A percentile compares a stretch with the other conserved stretches of the same genome.
Conservation (phyloP, 148 eudicot genomes). For the Vaccinium corymbosum region DNA sequence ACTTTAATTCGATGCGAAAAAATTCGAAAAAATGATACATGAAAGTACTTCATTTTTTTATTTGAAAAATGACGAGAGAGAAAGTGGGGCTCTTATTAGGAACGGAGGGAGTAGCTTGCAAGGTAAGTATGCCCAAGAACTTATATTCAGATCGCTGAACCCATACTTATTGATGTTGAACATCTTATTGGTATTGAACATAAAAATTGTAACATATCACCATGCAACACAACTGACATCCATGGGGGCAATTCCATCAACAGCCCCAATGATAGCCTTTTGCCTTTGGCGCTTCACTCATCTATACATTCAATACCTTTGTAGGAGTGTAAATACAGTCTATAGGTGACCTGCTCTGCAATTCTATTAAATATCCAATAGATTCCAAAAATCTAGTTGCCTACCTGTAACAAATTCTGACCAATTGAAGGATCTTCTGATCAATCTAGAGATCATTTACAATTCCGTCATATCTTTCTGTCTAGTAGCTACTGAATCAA, state of each 20-base stretch:
- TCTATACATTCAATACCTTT: neutral
- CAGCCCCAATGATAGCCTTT: neutral
- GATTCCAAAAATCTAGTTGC: neutral
- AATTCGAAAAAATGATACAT: too few species aligned
- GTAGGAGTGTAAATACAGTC: neutral
- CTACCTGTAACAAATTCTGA: neutral
- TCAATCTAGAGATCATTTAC: neutral
- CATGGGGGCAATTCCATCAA: neutral
- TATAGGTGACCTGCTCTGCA: neutral
- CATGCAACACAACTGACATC: neutral
- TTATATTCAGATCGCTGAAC: neutral
- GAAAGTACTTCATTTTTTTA: too few species aligned
- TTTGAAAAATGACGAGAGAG: too few species aligned
- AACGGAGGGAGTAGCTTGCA: neutral
- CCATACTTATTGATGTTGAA: neutral
- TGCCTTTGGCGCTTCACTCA: neutral
- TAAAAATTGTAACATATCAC: neutral
- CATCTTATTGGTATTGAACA: too few species aligned
- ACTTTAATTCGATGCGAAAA: too few species aligned
- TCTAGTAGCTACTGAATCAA: neutral
- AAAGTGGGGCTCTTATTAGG: too few species aligned
- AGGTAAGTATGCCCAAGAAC: neutral
- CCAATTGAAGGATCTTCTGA: neutral
- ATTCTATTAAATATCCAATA: neutral
- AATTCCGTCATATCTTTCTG: neutral